phyloP scores from a whole-genome alignment of 371 early-diverging fungal species.

The Sporodiniella umbellata region DNA sequence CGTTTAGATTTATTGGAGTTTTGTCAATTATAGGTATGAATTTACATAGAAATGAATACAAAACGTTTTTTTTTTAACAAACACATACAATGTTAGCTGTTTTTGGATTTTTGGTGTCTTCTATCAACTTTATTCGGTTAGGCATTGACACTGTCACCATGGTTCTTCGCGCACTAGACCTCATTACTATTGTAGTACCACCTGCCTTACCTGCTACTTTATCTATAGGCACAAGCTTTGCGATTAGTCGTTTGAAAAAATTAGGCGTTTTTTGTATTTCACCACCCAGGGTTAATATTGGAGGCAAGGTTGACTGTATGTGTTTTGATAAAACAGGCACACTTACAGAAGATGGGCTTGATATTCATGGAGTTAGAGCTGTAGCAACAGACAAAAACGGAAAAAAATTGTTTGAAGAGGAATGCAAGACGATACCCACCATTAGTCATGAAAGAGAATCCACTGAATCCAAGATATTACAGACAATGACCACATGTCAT shows the following conservation, averaged over 20 bases:
- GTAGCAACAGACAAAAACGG: slow-evolving; percentile 20
- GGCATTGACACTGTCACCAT: slow-evolving; percentile 70
- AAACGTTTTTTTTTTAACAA: slow-evolving; percentile 5
- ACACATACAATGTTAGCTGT: slow-evolving; percentile 55
- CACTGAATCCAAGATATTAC: slow-evolving; percentile 43
- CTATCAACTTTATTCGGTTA: slow-evolving; percentile 83
- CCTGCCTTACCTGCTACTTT: slow-evolving; percentile 97
- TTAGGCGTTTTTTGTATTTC: slow-evolving; percentile 92
- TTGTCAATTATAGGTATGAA: slow-evolving; percentile 75
- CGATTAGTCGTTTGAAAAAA: slow-evolving; percentile 81
- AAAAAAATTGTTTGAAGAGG: slow-evolving; percentile 36
- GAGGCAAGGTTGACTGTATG: slow-evolving; percentile 95
- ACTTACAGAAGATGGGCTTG: slow-evolving; percentile 97
- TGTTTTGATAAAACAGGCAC: slow-evolving; percentile 99
- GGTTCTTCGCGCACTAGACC: slow-evolving; percentile 84
- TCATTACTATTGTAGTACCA: slow-evolving; percentile 95
- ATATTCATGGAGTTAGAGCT: slow-evolving; percentile 87
- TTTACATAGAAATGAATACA: background rate
- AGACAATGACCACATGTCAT: slow-evolving; percentile 96
- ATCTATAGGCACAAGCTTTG: slow-evolving; percentile 95
- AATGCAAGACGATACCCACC: slow-evolving; percentile 23
- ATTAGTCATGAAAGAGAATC: slow-evolving; percentile 15
- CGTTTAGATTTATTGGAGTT: slow-evolving; percentile 93
- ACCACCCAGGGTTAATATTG: slow-evolving; percentile 92
- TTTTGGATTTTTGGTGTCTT: slow-evolving; percentile 79